phyloP scores from a whole-genome alignment of 192 early-diverging fungal genomes.

The Coemansia reversa region DNA sequence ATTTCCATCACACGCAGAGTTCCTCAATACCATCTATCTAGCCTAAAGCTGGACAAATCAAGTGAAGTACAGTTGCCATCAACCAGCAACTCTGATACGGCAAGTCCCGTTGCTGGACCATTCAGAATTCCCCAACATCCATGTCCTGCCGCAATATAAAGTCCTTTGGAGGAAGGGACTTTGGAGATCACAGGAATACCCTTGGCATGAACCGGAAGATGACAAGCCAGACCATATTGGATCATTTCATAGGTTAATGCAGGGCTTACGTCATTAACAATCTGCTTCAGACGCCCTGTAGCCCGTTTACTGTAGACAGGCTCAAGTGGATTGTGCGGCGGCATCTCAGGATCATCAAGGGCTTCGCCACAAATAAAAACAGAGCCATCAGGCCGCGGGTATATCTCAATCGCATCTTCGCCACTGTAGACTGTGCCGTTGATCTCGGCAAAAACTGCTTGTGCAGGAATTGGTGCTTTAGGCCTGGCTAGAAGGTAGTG shows the following conservation, averaged over 20 bases:
- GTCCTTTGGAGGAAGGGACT: constrained; percentile 37
- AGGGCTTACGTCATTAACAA: constrained; percentile 45
- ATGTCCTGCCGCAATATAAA: constrained; percentile 51
- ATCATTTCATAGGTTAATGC: constrained; percentile 40
- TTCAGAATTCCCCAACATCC: constrained; percentile 56
- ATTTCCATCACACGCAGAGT: too few relatives aligned
- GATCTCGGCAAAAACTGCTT: constrained; percentile 54
- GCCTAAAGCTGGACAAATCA: constrained; percentile 43
- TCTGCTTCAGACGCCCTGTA: constrained; percentile 46
- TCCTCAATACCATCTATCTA: constrained; percentile 31
- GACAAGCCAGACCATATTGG: constrained; percentile 48
- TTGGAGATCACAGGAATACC: constrained; percentile 51
- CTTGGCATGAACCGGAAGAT: constrained; percentile 45
- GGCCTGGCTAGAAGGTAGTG: constrained; percentile 49
- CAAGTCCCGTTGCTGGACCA: constrained; percentile 48
- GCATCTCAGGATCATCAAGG: constrained; percentile 51
- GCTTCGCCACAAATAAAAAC: constrained; percentile 56
- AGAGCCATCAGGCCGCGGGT: constrained; percentile 48
- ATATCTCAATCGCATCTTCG: constrained; percentile 54
- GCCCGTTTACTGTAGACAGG: constrained; percentile 51
- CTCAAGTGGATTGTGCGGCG: constrained; percentile 53
- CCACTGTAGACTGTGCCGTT: constrained; percentile 54
- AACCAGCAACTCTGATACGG: constrained; percentile 45
- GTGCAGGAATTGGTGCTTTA: constrained; percentile 32
- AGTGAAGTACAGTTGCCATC: constrained; percentile 35